A percentile compares a stretch with the other conserved stretches of the same genome.
Evolutionary conservation across 352 stramenopile genomes (phyloP).

Genomic region (Globisporangium solare): DNA sequence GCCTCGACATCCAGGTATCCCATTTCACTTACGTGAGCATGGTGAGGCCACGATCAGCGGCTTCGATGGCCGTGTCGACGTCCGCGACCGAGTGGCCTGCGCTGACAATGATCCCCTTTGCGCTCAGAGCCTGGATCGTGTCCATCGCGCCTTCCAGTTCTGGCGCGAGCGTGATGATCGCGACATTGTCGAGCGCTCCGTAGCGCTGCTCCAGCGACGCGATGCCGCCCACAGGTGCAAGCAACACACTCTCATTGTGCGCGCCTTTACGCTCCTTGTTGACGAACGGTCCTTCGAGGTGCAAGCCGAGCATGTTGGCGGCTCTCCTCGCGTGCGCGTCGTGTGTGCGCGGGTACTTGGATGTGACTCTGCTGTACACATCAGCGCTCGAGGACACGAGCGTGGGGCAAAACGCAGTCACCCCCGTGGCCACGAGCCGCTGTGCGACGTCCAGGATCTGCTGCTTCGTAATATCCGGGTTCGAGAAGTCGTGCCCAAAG

Average conservation of each 20-base stretch:
- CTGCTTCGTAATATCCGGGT: constrained; percentile 29
- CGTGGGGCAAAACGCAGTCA: constrained; percentile 88
- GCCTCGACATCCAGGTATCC: not conserved
- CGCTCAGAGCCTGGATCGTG: constrained; percentile 11
- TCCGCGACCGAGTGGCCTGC: constrained; percentile 77
- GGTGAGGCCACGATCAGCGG: constrained; percentile 54
- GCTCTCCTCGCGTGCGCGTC: constrained; percentile 26
- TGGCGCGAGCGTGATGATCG: constrained; percentile 84
- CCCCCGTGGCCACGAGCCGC: constrained; percentile 54
- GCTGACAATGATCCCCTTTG: constrained; percentile 44
- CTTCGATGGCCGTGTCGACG: constrained; percentile 62
- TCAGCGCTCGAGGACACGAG: constrained; percentile 71
- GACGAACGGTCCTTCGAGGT: constrained; percentile 91
- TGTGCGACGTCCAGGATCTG: constrained; percentile 46
- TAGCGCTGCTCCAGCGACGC: constrained; percentile 50
- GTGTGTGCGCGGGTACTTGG: constrained; percentile 36
- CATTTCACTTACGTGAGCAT: constrained; percentile 67
- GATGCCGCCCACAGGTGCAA: constrained; percentile 31
- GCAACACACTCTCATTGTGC: constrained; percentile 63
- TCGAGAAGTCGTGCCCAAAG: constrained; percentile 86
- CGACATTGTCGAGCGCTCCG: constrained; percentile 48
- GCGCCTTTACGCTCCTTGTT: constrained; percentile 71
- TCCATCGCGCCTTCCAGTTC: constrained; percentile 69
- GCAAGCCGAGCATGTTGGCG: constrained; percentile 78
- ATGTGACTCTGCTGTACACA: constrained; percentile 56